Conservation (phyloP, 345 rosid species). For the Lenwebbia sp. region DNA sequence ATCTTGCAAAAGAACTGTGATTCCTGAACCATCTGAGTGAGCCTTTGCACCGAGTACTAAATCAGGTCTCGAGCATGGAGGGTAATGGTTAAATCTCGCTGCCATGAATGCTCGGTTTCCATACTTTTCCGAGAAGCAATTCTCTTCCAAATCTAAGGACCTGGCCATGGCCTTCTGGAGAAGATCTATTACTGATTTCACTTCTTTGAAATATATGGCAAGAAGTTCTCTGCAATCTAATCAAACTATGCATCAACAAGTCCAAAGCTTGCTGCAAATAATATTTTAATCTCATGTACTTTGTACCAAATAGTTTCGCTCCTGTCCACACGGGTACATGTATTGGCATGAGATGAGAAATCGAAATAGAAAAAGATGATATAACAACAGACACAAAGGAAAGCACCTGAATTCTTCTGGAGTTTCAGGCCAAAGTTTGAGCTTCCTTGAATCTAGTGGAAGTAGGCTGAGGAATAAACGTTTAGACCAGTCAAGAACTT, state of each 20-base stretch:
- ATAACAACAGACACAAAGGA: neutral
- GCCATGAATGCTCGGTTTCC: constrained; percentile 9
- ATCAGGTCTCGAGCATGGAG: constrained; percentile 19
- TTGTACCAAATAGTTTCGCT: neutral
- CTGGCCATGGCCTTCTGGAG: constrained; percentile 12
- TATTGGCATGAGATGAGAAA: too few species aligned
- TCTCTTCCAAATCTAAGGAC: constrained; percentile 8
- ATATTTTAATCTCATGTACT: neutral
- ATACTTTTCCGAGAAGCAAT: constrained; percentile 4
- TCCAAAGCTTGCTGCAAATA: neutral
- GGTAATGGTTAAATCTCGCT: constrained; percentile 15
- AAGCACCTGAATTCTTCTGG: constrained; percentile 16
- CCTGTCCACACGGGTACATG: neutral
- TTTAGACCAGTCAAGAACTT: constrained; percentile 24
- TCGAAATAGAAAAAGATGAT: neutral
- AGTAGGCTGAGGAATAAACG: constrained; percentile 8
- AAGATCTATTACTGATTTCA: constrained; percentile 2
- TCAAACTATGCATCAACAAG: neutral
- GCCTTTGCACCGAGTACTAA: constrained; percentile 18
- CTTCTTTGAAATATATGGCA: neutral
- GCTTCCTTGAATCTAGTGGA: constrained; percentile 12
- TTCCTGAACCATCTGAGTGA: constrained; percentile 24
- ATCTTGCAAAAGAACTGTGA: constrained; percentile 16
- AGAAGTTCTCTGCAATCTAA: constrained; percentile 7
- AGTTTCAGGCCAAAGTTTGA: constrained; percentile 15